Conservation (phyloP, 2,329 filamentous ascomycete genomes). For the Pyricularia sp. region DNA sequence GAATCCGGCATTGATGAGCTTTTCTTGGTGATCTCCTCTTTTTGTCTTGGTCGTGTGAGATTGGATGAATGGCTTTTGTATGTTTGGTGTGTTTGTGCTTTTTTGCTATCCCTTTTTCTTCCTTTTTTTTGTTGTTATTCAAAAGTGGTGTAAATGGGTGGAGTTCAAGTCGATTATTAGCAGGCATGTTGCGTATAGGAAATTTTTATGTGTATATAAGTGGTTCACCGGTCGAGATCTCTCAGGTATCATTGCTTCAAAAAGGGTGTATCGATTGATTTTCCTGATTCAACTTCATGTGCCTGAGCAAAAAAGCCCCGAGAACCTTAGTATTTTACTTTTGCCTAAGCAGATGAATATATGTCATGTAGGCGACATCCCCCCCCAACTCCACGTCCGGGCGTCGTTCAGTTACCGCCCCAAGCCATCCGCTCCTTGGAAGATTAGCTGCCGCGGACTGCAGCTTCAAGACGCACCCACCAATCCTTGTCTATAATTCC, state of each 20-base stretch:
- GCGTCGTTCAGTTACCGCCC: not conserved
- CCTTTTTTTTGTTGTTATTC: not conserved
- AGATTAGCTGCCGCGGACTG: not conserved
- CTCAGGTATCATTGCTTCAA: not conserved
- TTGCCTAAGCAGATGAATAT: not conserved
- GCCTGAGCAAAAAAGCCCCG: not conserved
- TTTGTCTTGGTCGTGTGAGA: not conserved
- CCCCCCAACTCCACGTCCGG: not conserved
- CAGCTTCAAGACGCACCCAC: not conserved
- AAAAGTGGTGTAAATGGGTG: not conserved
- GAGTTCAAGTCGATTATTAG: not conserved
- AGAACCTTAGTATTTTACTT: not conserved
- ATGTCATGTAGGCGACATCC: not conserved
- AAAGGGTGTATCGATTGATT: not conserved
- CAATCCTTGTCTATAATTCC: not conserved
- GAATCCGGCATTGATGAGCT: conserved; percentile 73
- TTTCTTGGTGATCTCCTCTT: conserved; percentile 51
- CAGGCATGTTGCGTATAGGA: not conserved
- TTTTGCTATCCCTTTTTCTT: too few relatives aligned
- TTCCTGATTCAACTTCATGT: not conserved
- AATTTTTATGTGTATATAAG: not conserved
- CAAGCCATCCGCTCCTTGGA: not conserved
- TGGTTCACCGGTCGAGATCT: not conserved
- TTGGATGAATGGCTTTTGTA: not conserved
- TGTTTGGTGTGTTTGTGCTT: not conserved